A percentile compares a stretch with the other conserved stretches of the same genome.
These are phyloP conservation scores for Blepharisma japonicum DNA, from an alignment of 73 alveolate genomes.

Conservation along the genomic window DNA sequence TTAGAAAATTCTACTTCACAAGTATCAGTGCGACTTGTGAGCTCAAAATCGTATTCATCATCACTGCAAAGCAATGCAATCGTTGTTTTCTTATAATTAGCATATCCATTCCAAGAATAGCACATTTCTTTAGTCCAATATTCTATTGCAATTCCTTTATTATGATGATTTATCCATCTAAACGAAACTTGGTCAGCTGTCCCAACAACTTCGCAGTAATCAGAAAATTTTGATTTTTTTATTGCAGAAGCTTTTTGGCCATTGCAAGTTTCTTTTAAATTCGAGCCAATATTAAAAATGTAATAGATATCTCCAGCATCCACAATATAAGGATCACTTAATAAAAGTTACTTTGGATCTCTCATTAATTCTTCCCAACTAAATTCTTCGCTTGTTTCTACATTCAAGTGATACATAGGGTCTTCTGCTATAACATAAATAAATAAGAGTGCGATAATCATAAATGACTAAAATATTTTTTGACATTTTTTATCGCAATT, in stretches of 20 bases:
- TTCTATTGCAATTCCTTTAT: neutral
- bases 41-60: neutral
- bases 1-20: too few relatives aligned
- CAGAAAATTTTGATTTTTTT: neutral
- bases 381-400: too few relatives aligned
- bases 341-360: too few relatives aligned
- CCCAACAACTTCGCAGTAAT: slow-evolving; percentile 7
- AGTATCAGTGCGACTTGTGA: too few relatives aligned
- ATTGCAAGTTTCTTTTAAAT: slow-evolving; percentile 1
- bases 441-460: too few relatives aligned
- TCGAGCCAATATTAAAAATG: neutral
- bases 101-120: neutral
- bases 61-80: slow-evolving; percentile 9
- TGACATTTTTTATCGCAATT: too few relatives aligned
- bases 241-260: slow-evolving; percentile 24
- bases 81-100: neutral
- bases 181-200: neutral
- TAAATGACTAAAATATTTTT: too few relatives aligned
- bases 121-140: neutral
- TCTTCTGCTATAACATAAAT: too few relatives aligned
- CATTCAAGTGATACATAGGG: too few relatives aligned
- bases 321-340: neutral
- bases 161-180: neutral
- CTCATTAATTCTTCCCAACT: too few relatives aligned
- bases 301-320: neutral